These are phyloP conservation scores for Schizopora paradoxa DNA, from an alignment of 1,284 basidiomycete genomes.

Conservation along the genomic window DNA sequence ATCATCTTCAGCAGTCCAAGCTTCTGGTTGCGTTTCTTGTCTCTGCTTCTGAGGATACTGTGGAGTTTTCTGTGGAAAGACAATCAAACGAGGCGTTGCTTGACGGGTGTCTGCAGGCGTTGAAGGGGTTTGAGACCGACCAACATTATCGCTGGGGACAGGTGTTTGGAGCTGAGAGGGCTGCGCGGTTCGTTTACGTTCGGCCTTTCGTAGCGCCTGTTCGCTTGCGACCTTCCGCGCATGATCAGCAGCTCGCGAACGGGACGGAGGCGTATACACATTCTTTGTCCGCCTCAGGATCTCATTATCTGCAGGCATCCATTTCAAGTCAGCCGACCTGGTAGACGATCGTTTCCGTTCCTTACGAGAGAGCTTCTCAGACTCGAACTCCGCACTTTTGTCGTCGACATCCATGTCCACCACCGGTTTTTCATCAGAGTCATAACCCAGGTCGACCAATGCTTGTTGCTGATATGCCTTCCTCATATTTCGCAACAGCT, in stretches of 20 bases:
- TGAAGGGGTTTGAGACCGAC: background rate
- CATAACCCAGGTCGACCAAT: slow-evolving; percentile 4
- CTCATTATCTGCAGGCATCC: slow-evolving; percentile 13
- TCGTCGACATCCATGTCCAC: background rate
- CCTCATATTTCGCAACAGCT: slow-evolving; percentile 10
- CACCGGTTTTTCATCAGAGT: slow-evolving; percentile 1
- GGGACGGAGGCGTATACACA: slow-evolving; percentile 10
- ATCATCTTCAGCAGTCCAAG: slow-evolving; percentile 18
- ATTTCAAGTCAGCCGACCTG: slow-evolving; percentile 1
- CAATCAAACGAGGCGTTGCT: background rate
- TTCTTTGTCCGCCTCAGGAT: background rate
- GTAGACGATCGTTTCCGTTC: background rate
- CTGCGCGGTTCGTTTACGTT: background rate
- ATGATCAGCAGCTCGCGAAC: slow-evolving; percentile 11
- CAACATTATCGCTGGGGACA: background rate
- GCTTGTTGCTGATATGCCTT: slow-evolving; percentile 2
- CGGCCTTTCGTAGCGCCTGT: slow-evolving; percentile 4
- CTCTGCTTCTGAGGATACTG: background rate
- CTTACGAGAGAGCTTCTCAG: background rate
- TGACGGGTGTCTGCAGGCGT: background rate
- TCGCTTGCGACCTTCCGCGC: slow-evolving; percentile 2
- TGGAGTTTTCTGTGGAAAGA: background rate
- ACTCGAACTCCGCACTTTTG: background rate
- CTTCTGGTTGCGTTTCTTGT: background rate
- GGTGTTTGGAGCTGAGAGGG: slow-evolving; percentile 1